A percentile compares a stretch with the other conserved stretches of the same genome.
Conservation (phyloP, 805 yeast species). For the Cyberlindnera meyerae region DNA sequence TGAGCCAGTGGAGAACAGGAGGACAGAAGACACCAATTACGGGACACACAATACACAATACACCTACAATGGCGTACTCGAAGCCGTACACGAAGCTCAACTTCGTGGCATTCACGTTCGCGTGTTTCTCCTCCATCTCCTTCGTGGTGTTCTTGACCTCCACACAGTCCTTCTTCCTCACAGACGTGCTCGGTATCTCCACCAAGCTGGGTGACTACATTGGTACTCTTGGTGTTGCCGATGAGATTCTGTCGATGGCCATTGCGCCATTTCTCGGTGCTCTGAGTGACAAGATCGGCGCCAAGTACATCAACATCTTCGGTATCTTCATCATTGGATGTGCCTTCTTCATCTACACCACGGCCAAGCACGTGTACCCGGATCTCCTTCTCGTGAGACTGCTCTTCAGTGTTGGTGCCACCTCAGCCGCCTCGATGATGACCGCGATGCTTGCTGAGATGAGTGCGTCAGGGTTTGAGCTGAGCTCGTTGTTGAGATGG, state of each 20-base stretch:
- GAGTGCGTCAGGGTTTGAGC: conserved; percentile 39
- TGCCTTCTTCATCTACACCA: conserved; percentile 46
- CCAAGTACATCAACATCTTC: conserved; percentile 44
- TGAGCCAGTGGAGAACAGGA: no score
- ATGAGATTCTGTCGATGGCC: conserved; percentile 51
- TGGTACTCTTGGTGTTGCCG: conserved; percentile 49
- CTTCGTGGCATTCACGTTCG: conserved; percentile 30
- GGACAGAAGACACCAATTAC: no score
- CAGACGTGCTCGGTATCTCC: conserved; percentile 31
- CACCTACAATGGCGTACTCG: conserved; percentile 6
- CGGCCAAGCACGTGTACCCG: conserved; percentile 42
- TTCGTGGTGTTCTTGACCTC: conserved; percentile 39
- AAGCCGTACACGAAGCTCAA: conserved; percentile 23
- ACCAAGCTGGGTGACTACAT: conserved; percentile 39
- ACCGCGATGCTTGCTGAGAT: conserved; percentile 57
- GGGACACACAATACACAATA: no score
- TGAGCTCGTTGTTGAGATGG: conserved; percentile 20
- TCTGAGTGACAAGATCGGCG: conserved; percentile 55
- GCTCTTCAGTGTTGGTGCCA: conserved; percentile 58
- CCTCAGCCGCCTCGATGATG: conserved; percentile 49
- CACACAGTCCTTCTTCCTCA: conserved; percentile 40
- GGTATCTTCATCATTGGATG: conserved; percentile 47
- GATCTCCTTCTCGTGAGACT: conserved; percentile 46
- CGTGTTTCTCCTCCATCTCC: conserved; percentile 37
- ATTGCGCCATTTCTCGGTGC: conserved; percentile 62